Percentiles rank a stretch among this genome's conserved stretches.
Conservation (phyloP, 768 basidiomycete genomes). For the Podaxis mareebaensis region DNA sequence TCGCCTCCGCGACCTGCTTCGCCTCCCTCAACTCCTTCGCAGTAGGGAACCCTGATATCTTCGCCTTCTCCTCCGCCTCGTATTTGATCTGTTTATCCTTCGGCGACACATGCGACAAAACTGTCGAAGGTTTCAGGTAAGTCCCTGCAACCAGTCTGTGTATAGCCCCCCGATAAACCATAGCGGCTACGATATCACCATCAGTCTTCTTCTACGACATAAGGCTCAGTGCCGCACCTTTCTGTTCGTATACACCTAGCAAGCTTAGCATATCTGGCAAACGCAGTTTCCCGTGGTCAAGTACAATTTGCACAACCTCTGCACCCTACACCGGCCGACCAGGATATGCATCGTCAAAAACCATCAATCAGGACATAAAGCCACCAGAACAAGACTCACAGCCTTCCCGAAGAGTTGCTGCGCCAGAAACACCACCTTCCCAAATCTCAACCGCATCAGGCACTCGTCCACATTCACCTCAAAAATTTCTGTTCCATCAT, state of each 20-base stretch:
- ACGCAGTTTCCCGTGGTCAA: conserved; percentile 86
- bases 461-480: conserved; percentile 87
- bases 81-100: conserved; percentile 80
- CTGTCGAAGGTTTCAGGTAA: conserved; percentile 82
- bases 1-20: conserved; percentile 62
- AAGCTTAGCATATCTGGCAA: conserved; percentile 65
- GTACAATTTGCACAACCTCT: conserved; percentile 71
- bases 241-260: conserved; percentile 53
- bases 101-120: conserved; percentile 77
- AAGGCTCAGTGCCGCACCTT: conserved; percentile 42
- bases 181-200: conserved; percentile 21
- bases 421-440: conserved; percentile 76
- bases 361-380: neutral
- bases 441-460: conserved; percentile 79
- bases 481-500: conserved; percentile 72
- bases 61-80: conserved; percentile 75
- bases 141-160: conserved; percentile 67
- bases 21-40: conserved; percentile 77
- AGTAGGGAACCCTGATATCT: conserved; percentile 75
- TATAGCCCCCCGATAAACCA: conserved; percentile 61
- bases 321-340: conserved; percentile 50
- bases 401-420: conserved; percentile 67
- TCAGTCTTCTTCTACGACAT: neutral
- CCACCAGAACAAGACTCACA: conserved; percentile 45
- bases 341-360: neutral